Percentiles rank a stretch among this genome's conserved stretches.
Evolutionary conservation across 306 rosid species (phyloP).

Genomic region (Ochetophila trinervis): DNA sequence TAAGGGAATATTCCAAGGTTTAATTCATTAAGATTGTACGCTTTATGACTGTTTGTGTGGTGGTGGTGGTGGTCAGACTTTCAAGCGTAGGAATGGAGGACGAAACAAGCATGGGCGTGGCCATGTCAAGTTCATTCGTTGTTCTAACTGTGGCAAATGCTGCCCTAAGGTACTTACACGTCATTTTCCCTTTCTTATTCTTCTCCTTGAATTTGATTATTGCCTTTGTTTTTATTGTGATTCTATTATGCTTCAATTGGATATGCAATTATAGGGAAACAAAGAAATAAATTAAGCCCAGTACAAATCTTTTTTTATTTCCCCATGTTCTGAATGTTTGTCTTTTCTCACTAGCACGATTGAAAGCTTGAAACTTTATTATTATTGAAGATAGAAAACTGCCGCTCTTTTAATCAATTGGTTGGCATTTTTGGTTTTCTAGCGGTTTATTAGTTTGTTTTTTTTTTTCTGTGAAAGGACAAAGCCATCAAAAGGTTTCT

Average conservation of each 20-base stretch:
- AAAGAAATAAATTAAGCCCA: not conserved
- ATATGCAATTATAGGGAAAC: not conserved
- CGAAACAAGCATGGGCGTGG: conserved; percentile 97
- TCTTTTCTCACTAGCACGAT: not conserved
- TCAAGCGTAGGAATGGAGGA: conserved; percentile 95
- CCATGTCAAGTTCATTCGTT: conserved; percentile 82
- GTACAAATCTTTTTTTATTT: not conserved
- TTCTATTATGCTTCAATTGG: not conserved
- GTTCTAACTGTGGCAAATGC: conserved; percentile 97
- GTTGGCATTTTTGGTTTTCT: not conserved
- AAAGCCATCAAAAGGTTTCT: conserved; percentile 76
- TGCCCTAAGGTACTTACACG: conserved; percentile 71
- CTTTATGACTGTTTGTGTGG: not conserved
- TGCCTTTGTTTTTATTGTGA: not conserved
- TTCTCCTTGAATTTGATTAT: not conserved
- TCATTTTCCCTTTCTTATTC: not conserved
- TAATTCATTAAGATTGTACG: too few relatives aligned
- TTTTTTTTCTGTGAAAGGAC: conserved; percentile 44
- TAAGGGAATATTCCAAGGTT: too few relatives aligned
- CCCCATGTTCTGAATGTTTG: not conserved
- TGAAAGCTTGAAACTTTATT: not conserved
- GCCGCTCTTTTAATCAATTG: not conserved
- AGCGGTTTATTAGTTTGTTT: not conserved
- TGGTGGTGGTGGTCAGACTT: conserved; percentile 53
- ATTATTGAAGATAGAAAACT: too few relatives aligned